These are phyloP conservation scores for Phytophthora palmivora DNA, from an alignment of 352 stramenopile genomes.

Conservation along the genomic window DNA sequence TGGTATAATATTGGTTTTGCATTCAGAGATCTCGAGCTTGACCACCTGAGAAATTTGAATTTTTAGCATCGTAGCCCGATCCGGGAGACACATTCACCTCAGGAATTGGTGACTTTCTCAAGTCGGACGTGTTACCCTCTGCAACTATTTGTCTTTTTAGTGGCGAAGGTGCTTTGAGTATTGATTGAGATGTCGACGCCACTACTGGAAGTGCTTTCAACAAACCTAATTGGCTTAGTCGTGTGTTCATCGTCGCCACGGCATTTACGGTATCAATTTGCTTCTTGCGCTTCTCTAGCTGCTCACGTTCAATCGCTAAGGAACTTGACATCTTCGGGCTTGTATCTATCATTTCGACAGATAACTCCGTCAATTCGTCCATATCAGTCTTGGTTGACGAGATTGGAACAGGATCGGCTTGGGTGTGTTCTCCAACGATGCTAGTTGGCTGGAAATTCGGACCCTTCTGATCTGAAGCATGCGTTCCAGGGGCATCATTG, in stretches of 20 bases:
- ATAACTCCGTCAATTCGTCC: slow-evolving; percentile 42
- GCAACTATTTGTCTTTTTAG: background rate
- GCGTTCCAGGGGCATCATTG: background rate
- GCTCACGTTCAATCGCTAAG: slow-evolving; percentile 70
- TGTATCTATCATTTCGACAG: slow-evolving; percentile 33
- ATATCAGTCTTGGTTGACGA: slow-evolving; percentile 9
- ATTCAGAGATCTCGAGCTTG: background rate
- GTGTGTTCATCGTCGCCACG: slow-evolving; percentile 77
- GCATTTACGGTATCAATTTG: slow-evolving; percentile 80
- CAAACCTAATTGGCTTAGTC: slow-evolving; percentile 67
- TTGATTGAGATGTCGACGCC: slow-evolving; percentile 5
- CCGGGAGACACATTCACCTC: background rate
- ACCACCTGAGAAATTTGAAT: background rate
- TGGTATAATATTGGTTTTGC: background rate
- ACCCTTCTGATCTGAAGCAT: background rate
- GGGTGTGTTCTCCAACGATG: background rate
- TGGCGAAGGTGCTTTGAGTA: slow-evolving; percentile 2
- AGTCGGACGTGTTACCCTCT: background rate
- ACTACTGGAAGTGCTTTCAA: slow-evolving; percentile 27
- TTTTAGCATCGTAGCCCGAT: background rate
- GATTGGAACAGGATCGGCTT: background rate
- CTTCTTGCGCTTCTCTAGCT: slow-evolving; percentile 74
- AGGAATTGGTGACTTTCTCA: background rate
- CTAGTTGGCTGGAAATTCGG: background rate
- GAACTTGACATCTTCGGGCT: slow-evolving; percentile 36